Evolutionary conservation across 2,329 filamentous ascomycete species (phyloP).

Genomic region (Xylaria sp.): DNA sequence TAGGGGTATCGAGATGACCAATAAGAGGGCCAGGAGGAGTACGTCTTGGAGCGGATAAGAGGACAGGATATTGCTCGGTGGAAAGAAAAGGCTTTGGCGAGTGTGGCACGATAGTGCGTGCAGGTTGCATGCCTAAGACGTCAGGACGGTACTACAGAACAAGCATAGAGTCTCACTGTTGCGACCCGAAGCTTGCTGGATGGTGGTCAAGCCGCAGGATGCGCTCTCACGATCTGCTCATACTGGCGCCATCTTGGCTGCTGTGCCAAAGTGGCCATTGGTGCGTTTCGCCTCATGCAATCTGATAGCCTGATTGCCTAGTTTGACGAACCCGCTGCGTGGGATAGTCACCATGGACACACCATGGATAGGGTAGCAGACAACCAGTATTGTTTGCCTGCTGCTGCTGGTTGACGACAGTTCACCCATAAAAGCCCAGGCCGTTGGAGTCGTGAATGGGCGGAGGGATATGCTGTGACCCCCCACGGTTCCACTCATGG

Average conservation of each 20-base stretch:
- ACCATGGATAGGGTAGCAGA: conserved; percentile 8
- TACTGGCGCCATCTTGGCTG: conserved; percentile 35
- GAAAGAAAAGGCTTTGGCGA: conserved; percentile 20
- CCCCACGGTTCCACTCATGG: conserved; percentile 45
- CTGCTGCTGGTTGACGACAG: conserved; percentile 26
- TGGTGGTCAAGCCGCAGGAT: conserved; percentile 34
- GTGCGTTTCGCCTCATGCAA: conserved; percentile 34
- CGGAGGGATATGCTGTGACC: conserved; percentile 43
- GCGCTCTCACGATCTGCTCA: conserved; percentile 37
- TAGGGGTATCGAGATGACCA: conserved; percentile 39
- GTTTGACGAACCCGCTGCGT: conserved; percentile 27
- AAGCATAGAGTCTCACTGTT: conserved; percentile 34
- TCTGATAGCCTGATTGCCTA: conserved; percentile 35
- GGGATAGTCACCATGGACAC: conserved; percentile 16
- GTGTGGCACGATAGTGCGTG: conserved; percentile 36
- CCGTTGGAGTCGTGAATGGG: conserved; percentile 38
- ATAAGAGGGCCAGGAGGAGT: conserved; percentile 31
- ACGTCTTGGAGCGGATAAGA: conserved; percentile 32
- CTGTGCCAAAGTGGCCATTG: conserved; percentile 26
- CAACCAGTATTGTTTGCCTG: conserved; percentile 5
- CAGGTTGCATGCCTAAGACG: conserved; percentile 34
- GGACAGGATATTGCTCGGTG: conserved; percentile 31
- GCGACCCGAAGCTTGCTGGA: conserved; percentile 35
- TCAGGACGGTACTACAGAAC: conserved; percentile 32
- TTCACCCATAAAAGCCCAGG: conserved; percentile 22